Conservation (phyloP, 331 rosid genomes). For the Phaseolus coccineus region DNA sequence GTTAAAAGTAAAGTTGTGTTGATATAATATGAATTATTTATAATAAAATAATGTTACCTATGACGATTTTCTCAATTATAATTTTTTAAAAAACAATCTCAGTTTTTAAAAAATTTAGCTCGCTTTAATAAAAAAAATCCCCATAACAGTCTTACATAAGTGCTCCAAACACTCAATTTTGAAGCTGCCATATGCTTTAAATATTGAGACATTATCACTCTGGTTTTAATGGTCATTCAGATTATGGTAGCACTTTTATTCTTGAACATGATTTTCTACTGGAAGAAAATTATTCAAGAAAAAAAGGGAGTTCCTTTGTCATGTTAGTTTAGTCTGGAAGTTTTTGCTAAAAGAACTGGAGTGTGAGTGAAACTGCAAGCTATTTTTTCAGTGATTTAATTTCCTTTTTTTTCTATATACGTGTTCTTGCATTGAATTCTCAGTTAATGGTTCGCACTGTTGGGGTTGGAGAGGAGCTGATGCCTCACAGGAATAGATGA, state of each 20-base stretch:
- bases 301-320: background rate
- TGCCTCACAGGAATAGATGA: slow-evolving; percentile 52
- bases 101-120: too few species aligned
- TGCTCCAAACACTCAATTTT: slow-evolving; percentile 8
- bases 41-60: too few species aligned
- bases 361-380: background rate
- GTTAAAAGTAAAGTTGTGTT: too few species aligned
- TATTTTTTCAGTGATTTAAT: slow-evolving; percentile 1
- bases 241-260: background rate
- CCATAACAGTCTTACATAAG: background rate
- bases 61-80: too few species aligned
- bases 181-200: background rate
- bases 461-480: slow-evolving; percentile 56
- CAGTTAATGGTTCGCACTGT: slow-evolving; percentile 56
- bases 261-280: slow-evolving; percentile 1
- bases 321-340: background rate
- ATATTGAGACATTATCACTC: background rate
- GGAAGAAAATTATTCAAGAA: slow-evolving; percentile 28
- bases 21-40: too few species aligned
- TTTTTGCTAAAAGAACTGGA: slow-evolving; percentile 4
- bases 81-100: too few species aligned
- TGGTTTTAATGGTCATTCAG: background rate
- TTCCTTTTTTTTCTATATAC: slow-evolving; percentile 5
- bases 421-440: slow-evolving; percentile 7
- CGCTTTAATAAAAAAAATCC: too few species aligned